Evolutionary conservation across 352 stramenopile species (phyloP).

Genomic region (Saprolegnia parasitica): DNA sequence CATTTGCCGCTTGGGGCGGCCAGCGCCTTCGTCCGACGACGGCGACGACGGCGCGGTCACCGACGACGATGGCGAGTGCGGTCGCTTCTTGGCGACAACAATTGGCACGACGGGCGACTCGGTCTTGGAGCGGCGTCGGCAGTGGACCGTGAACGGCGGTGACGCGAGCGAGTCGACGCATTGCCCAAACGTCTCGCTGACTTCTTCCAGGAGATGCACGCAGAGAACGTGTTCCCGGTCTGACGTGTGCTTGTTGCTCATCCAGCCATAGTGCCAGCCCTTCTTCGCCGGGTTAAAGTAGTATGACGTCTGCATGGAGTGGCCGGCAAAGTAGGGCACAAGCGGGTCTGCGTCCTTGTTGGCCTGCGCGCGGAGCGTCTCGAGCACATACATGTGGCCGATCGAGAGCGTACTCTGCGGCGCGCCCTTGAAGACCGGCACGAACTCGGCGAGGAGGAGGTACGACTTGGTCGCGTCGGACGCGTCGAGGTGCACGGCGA

Average conservation of each 20-base stretch:
- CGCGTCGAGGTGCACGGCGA: slow-evolving; percentile 67
- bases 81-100: slow-evolving; percentile 1
- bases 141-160: slow-evolving; percentile 7
- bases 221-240: slow-evolving; percentile 10
- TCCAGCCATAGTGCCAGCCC: slow-evolving; percentile 83
- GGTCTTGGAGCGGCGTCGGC: neutral
- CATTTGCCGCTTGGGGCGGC: neutral
- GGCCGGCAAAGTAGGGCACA: neutral
- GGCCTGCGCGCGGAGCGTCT: neutral
- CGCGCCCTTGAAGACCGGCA: neutral
- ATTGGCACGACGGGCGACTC: neutral
- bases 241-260: slow-evolving; percentile 14
- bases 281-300: slow-evolving; percentile 86
- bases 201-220: slow-evolving; percentile 7
- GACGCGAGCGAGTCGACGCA: neutral
- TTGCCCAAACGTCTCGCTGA: neutral
- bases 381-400: neutral
- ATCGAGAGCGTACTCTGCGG: slow-evolving; percentile 10
- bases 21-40: neutral
- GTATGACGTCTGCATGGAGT: slow-evolving; percentile 3
- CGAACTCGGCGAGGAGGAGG: slow-evolving; percentile 5
- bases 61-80: neutral
- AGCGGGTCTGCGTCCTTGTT: slow-evolving; percentile 8
- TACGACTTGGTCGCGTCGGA: neutral
- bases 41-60: neutral